Percentiles rank a stretch among this genome's conserved stretches.
Evolutionary conservation across 257 asterid genomes (phyloP).

Genomic region (Solanum chaucha): DNA sequence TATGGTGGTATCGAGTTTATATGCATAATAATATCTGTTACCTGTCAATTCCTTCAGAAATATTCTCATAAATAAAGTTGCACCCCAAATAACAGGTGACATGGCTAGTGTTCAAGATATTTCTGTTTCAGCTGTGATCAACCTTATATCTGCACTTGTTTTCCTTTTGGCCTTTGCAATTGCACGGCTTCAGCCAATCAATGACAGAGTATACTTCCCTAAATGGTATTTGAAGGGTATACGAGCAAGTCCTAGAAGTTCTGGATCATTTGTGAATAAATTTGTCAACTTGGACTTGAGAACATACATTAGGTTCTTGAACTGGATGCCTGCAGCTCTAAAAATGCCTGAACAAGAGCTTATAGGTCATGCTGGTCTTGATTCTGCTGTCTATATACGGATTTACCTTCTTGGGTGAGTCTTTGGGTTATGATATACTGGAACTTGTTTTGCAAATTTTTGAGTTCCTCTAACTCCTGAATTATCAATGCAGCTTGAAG

Average conservation of each 20-base stretch:
- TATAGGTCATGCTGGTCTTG: slow-evolving; percentile 77
- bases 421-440: neutral
- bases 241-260: slow-evolving; percentile 46
- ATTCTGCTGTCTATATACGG: slow-evolving; percentile 65
- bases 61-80: neutral
- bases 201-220: slow-evolving; percentile 70
- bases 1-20: neutral
- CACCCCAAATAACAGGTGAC: neutral
- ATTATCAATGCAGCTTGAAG: slow-evolving; percentile 51
- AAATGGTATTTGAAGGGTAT: slow-evolving; percentile 77
- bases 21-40: neutral
- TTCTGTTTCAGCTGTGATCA: slow-evolving; percentile 54
- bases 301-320: slow-evolving; percentile 55
- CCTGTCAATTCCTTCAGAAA: neutral
- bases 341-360: slow-evolving; percentile 84
- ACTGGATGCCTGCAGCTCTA: slow-evolving; percentile 85
- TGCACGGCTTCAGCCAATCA: slow-evolving; percentile 71
- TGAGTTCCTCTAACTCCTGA: neutral
- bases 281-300: slow-evolving; percentile 42
- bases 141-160: slow-evolving; percentile 53
- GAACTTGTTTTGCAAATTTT: neutral
- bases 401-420: slow-evolving; percentile 88
- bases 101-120: slow-evolving; percentile 74
- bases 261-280: slow-evolving; percentile 33
- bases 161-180: slow-evolving; percentile 73